Conservation (phyloP, 2,329 filamentous ascomycete species). For the Pseudocercospora vitis region DNA sequence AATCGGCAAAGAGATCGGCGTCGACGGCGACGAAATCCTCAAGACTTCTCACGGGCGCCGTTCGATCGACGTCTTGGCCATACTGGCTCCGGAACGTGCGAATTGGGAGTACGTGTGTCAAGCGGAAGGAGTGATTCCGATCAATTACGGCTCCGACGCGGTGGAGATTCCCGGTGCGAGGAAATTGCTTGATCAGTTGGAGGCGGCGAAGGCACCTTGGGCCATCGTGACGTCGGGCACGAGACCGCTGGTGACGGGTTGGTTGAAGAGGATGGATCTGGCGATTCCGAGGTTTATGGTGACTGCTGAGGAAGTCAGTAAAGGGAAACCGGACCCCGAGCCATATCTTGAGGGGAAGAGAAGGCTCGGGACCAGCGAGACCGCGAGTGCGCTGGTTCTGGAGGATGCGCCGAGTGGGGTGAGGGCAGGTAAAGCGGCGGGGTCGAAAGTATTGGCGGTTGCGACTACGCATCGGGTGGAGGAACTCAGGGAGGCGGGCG, state of each 20-base stretch:
- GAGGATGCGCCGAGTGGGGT: conserved; percentile 91
- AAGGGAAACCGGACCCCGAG: conserved; percentile 53
- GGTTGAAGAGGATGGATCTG: conserved; percentile 52
- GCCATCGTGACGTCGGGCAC: conserved; percentile 68
- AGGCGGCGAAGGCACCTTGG: conserved; percentile 64
- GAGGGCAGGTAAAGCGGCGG: conserved; percentile 77
- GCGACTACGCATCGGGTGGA: conserved; percentile 77
- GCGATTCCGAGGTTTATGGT: conserved; percentile 49
- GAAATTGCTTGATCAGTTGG: conserved; percentile 36
- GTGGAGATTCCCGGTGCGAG: conserved; percentile 76
- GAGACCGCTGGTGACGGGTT: conserved; percentile 49
- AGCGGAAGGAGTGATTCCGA: conserved; percentile 76
- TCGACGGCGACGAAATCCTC: conserved; percentile 76
- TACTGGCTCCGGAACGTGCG: conserved; percentile 79
- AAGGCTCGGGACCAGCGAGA: conserved; percentile 44
- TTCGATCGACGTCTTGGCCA: conserved; percentile 79
- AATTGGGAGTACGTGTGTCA: conserved; percentile 87
- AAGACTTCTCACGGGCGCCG: conserved; percentile 87
- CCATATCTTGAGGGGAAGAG: conserved; percentile 49
- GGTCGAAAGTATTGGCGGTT: conserved; percentile 80
- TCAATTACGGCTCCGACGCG: conserved; percentile 73
- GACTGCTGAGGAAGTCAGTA: conserved; percentile 51
- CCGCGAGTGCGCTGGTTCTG: conserved; percentile 64
- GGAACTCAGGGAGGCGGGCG: conserved; percentile 71
- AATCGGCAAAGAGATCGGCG: conserved; percentile 78